Evolutionary conservation across 306 rosid genomes (phyloP).

Genomic region (Styphnolobium japonicum): DNA sequence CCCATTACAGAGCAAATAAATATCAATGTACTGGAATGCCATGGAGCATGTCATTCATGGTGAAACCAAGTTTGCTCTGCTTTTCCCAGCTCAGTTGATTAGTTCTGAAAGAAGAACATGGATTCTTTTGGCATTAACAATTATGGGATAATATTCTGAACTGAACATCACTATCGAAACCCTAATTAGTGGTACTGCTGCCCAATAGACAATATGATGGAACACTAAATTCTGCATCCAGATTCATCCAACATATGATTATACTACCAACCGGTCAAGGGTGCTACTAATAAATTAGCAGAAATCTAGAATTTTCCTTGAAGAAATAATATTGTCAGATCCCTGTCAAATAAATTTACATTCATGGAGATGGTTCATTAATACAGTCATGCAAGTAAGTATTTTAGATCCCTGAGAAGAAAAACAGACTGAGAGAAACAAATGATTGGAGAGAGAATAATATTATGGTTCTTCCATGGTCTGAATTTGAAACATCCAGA

Average conservation of each 20-base stretch:
- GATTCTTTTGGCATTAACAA: not conserved
- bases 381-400: not conserved
- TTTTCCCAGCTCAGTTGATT: not conserved
- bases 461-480: not conserved
- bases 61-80: not conserved
- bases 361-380: not conserved
- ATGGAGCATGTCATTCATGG: not conserved
- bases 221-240: not conserved
- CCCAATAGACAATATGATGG: not conserved
- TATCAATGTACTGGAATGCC: not conserved
- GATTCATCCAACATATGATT: conserved; percentile 3
- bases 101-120: not conserved
- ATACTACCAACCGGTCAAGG: not conserved
- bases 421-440: not conserved
- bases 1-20: not conserved
- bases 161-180: not conserved
- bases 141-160: not conserved
- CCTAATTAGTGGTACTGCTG: not conserved
- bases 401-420: not conserved
- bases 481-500: not conserved
- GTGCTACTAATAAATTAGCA: not conserved
- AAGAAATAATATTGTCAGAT: not conserved
- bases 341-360: not conserved
- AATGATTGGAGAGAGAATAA: not conserved
- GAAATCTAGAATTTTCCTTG: not conserved